Base-by-base conservation (phyloP, 2,329 filamentous ascomycete species). In the Hirsutella minnesotensis region DNA sequence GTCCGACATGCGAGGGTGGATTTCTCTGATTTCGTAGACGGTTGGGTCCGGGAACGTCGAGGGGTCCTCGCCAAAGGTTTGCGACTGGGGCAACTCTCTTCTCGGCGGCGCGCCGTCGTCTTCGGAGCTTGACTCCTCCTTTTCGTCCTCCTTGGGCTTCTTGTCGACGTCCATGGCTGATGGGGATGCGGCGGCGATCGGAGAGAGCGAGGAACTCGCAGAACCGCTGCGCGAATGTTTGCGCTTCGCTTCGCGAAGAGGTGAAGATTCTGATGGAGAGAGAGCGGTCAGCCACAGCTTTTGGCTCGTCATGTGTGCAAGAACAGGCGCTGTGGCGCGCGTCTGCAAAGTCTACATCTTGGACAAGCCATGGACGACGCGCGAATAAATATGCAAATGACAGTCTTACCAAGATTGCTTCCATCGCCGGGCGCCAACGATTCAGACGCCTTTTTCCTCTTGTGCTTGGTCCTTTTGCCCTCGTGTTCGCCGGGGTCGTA, bases 51-150 rank as follows among this genome's bases (percentile, higher is more conserved):
- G 77, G 55, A 90, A 95, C n/a, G 81, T 87, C 21, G 87, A 85
- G 0, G 90, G 90, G 56, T 96, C 88, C 33, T 90, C 82, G 46
- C 90, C 90, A 60, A 95, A 96, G 1, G 87, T 89, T 63, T 94
- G 86, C 55, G 81, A 81, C 46, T 89, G 83, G 5, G 85, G 87
- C 34, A 75, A 71, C 40, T 81, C 77, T 21, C 75, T 72, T 48
- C 72, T 71, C 55, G 81, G 72, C 45, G 75, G 74, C 53, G 77
- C 67, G 52, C 76, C 66, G 57, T 79, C 72, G 46, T 81, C 77
- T 49, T 77, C 68, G 39, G 73, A 75, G 47, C 71, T 75, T 12
- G 65, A 72, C 42, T 70, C 66, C 42, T 62, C 60, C 39, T 63
- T 64, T 18, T 63, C 59, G 19, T 59, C 53, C 41, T 59, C 58